Evolutionary conservation across 441 rosid species (phyloP), one percentile per base, ranked within the genome.

Genomic region (Erodium chrysanthum): DNA sequence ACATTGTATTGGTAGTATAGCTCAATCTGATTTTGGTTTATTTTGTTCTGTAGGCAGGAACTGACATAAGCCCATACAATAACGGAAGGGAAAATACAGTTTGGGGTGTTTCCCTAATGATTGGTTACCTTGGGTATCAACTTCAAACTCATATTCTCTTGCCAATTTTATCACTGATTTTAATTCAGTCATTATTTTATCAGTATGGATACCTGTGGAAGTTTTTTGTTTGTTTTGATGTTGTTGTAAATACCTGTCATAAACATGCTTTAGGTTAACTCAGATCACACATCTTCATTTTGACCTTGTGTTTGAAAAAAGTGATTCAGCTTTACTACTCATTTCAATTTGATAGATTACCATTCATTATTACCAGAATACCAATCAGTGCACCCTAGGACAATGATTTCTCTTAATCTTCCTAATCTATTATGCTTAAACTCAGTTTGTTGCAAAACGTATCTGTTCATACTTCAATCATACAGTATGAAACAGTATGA

Each of bases 31-130:
- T 50, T 70, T 73, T 59, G 20, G 23, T 64, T 65, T 58, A 66
- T 1, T 31, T 31, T 31, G 6, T 33, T 12, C 65, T 77, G 42
- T 74, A 90, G 98, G 95, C 85, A 21, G 98, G 95, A 72, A 68
- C 80, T 33, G 96, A 91, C 70, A 76, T 91, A 35, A 93, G 84
- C 77, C 96, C 96, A 29, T 88, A 91, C 79, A 88, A 74, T 72
- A 86, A 80, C 74, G 96, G 96, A 71, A 84, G 98, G 79, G 98
- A 93, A 74, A 93, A 85, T 74, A 93, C 98, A 48, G 92, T 84
- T 42, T 89, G 97, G 97, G 98, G 98, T 37, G 86, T 85, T 71
- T 86, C 86, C 61, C 79, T 93, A 73, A 93, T 93, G 98, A 78
- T 80, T 62, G 93, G 97, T 75, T 93, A 93, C 86, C 93, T 93